These are phyloP conservation scores for Carex scoparia DNA, from an alignment of 176 grass and related monocot species.

Conservation along the genomic window DNA sequence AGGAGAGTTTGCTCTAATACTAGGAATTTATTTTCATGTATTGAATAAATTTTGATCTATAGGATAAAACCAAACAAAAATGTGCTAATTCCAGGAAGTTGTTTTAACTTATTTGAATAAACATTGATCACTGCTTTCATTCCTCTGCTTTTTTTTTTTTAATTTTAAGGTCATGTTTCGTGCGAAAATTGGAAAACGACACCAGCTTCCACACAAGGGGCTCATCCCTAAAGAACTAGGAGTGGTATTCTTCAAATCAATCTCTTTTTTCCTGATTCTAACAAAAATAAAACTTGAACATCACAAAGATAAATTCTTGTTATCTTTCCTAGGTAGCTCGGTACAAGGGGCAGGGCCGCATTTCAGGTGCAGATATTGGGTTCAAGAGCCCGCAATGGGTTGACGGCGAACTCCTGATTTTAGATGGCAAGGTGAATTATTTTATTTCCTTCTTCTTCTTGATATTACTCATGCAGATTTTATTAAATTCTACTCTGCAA, in stretches of 20 bases:
- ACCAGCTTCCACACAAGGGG: slow-evolving; percentile 88
- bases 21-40: background rate
- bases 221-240: slow-evolving; percentile 95
- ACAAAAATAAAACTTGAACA: background rate
- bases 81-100: background rate
- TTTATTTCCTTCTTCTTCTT: slow-evolving; percentile 6
- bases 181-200: slow-evolving; percentile 72
- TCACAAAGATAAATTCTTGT: background rate
- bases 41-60: background rate
- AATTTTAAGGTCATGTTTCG: slow-evolving; percentile 68
- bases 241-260: slow-evolving; percentile 63
- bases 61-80: background rate
- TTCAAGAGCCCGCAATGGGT: slow-evolving; percentile 74
- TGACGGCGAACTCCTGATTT: slow-evolving; percentile 86
- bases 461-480: slow-evolving; percentile 15
- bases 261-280: slow-evolving; percentile 16
- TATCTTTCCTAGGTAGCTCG: slow-evolving; percentile 66
- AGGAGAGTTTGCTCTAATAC: background rate
- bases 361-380: slow-evolving; percentile 52
- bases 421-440: slow-evolving; percentile 83
- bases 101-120: background rate
- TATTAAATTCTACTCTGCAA: slow-evolving; percentile 26
- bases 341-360: slow-evolving; percentile 75
- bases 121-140: background rate
- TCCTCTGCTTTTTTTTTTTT: background rate